Percentiles rank a stretch among this genome's conserved stretches.
phyloP scores from a whole-genome alignment of 2,329 filamentous ascomycete genomes.

The Neurospora crassa region DNA sequence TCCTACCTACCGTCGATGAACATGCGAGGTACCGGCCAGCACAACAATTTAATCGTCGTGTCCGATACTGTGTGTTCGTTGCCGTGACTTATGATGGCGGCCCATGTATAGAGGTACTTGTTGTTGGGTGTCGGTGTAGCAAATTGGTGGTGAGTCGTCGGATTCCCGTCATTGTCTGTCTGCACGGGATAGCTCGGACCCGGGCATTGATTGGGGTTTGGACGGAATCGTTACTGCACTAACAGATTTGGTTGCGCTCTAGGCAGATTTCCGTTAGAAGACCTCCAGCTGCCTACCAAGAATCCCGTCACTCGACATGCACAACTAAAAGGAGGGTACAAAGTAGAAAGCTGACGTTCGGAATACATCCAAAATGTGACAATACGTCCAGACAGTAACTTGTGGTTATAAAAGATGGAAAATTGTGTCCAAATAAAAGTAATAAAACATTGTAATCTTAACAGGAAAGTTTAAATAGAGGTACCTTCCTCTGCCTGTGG shows the following conservation, averaged over 20 bases:
- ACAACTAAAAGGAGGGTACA: not conserved
- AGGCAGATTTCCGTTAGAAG: not conserved
- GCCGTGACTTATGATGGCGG: too few species aligned
- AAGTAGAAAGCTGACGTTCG: not conserved
- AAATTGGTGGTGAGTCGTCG: not conserved
- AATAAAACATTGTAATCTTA: not conserved
- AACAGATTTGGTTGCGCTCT: accelerated
- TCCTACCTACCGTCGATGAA: not conserved
- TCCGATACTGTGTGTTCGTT: not conserved
- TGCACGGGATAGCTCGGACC: not conserved
- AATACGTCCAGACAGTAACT: not conserved
- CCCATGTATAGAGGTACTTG: too few species aligned
- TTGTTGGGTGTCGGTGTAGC: not conserved
- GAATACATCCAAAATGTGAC: not conserved
- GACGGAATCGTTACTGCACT: not conserved
- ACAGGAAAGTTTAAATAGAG: not conserved
- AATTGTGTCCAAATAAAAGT: not conserved
- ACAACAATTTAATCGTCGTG: not conserved
- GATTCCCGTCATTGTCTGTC: not conserved
- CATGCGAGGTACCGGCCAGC: not conserved
- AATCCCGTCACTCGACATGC: not conserved
- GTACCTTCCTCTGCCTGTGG: not conserved
- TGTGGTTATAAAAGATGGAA: not conserved
- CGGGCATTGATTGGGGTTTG: not conserved
- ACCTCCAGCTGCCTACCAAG: not conserved